These are phyloP conservation scores for Scheffersomyces lignicola DNA, from an alignment of 1,139 yeast genomes.

Conservation along the genomic window DNA sequence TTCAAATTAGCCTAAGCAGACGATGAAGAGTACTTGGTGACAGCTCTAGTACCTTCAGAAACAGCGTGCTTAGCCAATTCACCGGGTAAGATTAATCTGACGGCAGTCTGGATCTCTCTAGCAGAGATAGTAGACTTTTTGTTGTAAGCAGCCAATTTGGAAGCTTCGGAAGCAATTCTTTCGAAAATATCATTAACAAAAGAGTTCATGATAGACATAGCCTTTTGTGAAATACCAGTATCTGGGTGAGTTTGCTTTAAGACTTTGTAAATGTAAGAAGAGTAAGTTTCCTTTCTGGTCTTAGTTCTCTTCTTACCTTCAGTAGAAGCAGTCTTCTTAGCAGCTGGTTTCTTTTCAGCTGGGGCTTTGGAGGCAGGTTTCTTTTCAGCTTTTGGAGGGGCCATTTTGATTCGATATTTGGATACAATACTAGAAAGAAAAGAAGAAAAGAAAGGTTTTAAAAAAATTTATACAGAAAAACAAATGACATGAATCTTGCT, in stretches of 20 bases:
- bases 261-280: constrained; percentile 98
- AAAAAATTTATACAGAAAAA: constrained; percentile 1
- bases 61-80: constrained; percentile 99
- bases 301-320: constrained; percentile 91
- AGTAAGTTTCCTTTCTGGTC: constrained; percentile 98
- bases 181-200: constrained; percentile 93
- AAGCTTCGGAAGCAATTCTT: constrained; percentile 94
- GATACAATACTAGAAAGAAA: constrained; percentile 9
- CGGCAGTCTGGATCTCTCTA: constrained; percentile 99
- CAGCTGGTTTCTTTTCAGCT: constrained; percentile 95
- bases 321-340: constrained; percentile 84
- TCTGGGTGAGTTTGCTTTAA: constrained; percentile 99
- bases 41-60: constrained; percentile 99
- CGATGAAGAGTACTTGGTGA: constrained; percentile 96
- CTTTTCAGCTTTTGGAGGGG: constrained; percentile 96
- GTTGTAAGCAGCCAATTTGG: constrained; percentile 99
- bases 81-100: constrained; percentile 98
- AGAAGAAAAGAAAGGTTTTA: constrained; percentile 7
- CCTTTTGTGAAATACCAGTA: constrained; percentile 99
- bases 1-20: constrained; percentile 37
- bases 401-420: constrained; percentile 52
- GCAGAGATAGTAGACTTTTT: constrained; percentile 98
- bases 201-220: constrained; percentile 98
- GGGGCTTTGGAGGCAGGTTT: constrained; percentile 99
- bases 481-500: too few species aligned